Evolutionary conservation across 192 early-diverging fungal genomes (phyloP).

Genomic region (Coemansia sp.): DNA sequence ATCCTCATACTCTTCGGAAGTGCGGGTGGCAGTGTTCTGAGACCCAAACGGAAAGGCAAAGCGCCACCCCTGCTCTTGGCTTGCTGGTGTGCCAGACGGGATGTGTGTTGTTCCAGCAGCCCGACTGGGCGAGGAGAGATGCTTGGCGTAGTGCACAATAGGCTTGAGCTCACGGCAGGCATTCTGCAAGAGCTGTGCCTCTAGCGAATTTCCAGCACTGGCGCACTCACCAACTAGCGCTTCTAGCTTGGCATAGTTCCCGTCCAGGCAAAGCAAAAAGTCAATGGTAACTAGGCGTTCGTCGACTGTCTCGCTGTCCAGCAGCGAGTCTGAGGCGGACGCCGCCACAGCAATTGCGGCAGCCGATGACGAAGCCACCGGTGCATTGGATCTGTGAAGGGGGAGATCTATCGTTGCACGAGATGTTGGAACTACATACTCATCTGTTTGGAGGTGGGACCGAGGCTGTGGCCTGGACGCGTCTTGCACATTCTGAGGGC

Average conservation of each 20-base stretch:
- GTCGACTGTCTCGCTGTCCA: slow-evolving; percentile 44
- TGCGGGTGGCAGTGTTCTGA: slow-evolving; percentile 5
- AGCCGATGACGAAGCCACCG: slow-evolving; percentile 2
- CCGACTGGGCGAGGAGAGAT: slow-evolving; percentile 23
- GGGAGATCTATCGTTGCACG: slow-evolving; percentile 44
- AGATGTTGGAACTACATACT: slow-evolving; percentile 7
- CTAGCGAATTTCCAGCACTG: neutral
- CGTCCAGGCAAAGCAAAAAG: slow-evolving; percentile 45
- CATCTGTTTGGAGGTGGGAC: neutral
- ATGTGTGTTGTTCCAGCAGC: slow-evolving; percentile 23
- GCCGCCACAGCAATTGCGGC: slow-evolving; percentile 30
- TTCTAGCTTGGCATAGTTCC: slow-evolving; percentile 41
- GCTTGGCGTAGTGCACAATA: slow-evolving; percentile 47
- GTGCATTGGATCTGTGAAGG: neutral
- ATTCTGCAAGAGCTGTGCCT: slow-evolving; percentile 12
- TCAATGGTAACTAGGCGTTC: slow-evolving; percentile 49
- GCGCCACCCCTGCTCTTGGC: slow-evolving; percentile 10
- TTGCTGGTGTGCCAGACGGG: slow-evolving; percentile 1
- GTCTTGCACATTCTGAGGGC: neutral
- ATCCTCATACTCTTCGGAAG: slow-evolving; percentile 38
- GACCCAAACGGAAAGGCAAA: slow-evolving; percentile 10
- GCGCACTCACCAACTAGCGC: slow-evolving; percentile 6
- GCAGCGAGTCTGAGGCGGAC: slow-evolving; percentile 27
- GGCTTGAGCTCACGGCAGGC: slow-evolving; percentile 49
- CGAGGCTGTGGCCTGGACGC: neutral